Percentiles rank a stretch among this genome's conserved stretches.
Evolutionary conservation across 2,329 filamentous ascomycete genomes (phyloP).

Genomic region (Monosporascus sp.): DNA sequence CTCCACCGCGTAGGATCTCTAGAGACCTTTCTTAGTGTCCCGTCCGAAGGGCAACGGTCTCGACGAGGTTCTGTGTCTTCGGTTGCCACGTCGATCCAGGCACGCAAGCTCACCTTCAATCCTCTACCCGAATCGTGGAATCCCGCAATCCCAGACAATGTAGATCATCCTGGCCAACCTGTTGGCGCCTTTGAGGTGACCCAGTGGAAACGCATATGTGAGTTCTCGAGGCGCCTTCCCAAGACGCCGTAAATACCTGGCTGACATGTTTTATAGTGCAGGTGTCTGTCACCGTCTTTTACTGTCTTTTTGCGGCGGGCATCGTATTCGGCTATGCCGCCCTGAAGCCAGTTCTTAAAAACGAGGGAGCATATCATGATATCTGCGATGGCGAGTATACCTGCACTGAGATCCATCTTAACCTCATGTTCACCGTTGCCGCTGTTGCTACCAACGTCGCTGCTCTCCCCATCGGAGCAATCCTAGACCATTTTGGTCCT

Average conservation of each 20-base stretch:
- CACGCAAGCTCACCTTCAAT: slow-evolving; percentile 48
- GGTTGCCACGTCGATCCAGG: slow-evolving; percentile 42
- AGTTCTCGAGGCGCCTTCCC: slow-evolving; percentile 17
- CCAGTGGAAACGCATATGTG: slow-evolving; percentile 47
- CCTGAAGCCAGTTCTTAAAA: slow-evolving; percentile 72
- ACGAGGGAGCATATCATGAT: slow-evolving; percentile 65
- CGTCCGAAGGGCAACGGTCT: slow-evolving; percentile 31
- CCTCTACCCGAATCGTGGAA: slow-evolving; percentile 49
- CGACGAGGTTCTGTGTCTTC: slow-evolving; percentile 31
- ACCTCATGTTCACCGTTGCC: slow-evolving; percentile 89
- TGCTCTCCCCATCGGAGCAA: slow-evolving; percentile 77
- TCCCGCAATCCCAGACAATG: slow-evolving; percentile 32
- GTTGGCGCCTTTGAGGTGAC: slow-evolving; percentile 50
- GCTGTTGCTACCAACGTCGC: slow-evolving; percentile 85
- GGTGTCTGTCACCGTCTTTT: slow-evolving; percentile 61
- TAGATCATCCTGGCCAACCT: slow-evolving; percentile 34
- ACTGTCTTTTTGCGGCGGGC: slow-evolving; percentile 73
- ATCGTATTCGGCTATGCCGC: slow-evolving; percentile 82
- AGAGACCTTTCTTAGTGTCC: slow-evolving; percentile 43
- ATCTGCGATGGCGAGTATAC: slow-evolving; percentile 44
- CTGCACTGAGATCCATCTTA: slow-evolving; percentile 60
- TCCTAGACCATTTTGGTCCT: slow-evolving; percentile 78
- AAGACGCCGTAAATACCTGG: slow-evolving; percentile 2
- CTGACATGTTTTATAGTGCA: slow-evolving; percentile 46
- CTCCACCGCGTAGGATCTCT: slow-evolving; percentile 47